These are phyloP conservation scores for Metschnikowia arizonensis DNA, from an alignment of 805 yeast genomes.

Conservation along the genomic window DNA sequence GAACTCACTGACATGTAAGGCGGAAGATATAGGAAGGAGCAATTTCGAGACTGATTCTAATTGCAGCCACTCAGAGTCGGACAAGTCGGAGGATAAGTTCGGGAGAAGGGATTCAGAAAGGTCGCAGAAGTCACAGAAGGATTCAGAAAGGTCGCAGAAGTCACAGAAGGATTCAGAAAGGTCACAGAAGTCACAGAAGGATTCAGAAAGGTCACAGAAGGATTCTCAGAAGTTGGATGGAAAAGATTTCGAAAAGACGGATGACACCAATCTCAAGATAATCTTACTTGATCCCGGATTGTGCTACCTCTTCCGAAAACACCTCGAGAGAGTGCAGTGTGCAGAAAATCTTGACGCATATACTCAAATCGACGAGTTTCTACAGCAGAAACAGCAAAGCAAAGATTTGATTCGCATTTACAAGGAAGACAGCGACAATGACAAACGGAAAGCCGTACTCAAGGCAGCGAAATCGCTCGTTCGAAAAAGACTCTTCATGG, in stretches of 20 bases:
- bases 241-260: background rate
- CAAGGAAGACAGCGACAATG: conserved; percentile 15
- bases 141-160: background rate
- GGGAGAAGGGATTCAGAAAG: background rate
- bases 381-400: conserved; percentile 42
- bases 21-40: background rate
- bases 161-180: background rate
- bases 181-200: no score
- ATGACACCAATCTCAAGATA: conserved; percentile 21
- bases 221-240: no score
- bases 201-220: no score
- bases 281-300: conserved; percentile 72
- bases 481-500: conserved; percentile 54
- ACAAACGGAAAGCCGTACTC: conserved; percentile 11
- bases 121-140: background rate
- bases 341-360: conserved; percentile 75
- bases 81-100: background rate
- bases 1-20: background rate
- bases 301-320: conserved; percentile 61
- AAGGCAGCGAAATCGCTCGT: conserved; percentile 29
- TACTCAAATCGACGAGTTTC: conserved; percentile 51
- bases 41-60: background rate
- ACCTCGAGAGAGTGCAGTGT: conserved; percentile 61
- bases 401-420: conserved; percentile 29
- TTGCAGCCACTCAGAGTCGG: background rate